Percentiles rank a stretch among this genome's conserved stretches.
Conservation (phyloP, 257 asterid species). For the Oldenlandia corymbosa region DNA sequence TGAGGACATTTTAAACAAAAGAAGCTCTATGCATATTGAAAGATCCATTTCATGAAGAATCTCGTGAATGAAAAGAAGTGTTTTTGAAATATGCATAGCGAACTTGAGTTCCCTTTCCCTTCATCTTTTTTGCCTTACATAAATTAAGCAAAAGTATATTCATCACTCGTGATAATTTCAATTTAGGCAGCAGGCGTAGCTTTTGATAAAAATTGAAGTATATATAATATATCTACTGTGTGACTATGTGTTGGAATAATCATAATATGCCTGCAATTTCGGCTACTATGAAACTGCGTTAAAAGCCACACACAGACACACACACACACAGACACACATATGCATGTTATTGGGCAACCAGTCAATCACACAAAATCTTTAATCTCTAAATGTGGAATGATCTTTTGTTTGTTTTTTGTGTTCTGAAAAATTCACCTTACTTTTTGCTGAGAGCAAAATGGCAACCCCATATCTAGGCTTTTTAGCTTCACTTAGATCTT, state of each 20-base stretch:
- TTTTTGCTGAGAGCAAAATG: slow-evolving; percentile 11
- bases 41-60: no score
- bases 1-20: no score
- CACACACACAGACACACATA: no score
- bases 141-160: slow-evolving; percentile 7
- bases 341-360: slow-evolving; percentile 15
- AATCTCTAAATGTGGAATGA: slow-evolving; percentile 16
- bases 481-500: slow-evolving; percentile 13
- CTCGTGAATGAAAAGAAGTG: slow-evolving; percentile 7
- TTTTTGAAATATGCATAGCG: not conserved
- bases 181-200: not conserved
- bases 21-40: no score
- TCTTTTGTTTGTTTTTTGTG: slow-evolving; percentile 20
- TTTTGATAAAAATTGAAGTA: slow-evolving; percentile 1
- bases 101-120: slow-evolving; percentile 6
- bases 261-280: slow-evolving; percentile 9
- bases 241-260: not conserved
- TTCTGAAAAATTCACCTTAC: slow-evolving; percentile 8
- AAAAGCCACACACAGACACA: no score
- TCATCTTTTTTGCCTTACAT: slow-evolving; percentile 14
- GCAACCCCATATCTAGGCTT: not conserved
- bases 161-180: not conserved
- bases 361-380: slow-evolving; percentile 21
- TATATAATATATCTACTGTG: no score
- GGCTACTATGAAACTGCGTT: not conserved